Evolutionary conservation across 257 asterid species (phyloP), one percentile per base, ranked within the genome.

Genomic region (Nicotiana tomentosiformis): DNA sequence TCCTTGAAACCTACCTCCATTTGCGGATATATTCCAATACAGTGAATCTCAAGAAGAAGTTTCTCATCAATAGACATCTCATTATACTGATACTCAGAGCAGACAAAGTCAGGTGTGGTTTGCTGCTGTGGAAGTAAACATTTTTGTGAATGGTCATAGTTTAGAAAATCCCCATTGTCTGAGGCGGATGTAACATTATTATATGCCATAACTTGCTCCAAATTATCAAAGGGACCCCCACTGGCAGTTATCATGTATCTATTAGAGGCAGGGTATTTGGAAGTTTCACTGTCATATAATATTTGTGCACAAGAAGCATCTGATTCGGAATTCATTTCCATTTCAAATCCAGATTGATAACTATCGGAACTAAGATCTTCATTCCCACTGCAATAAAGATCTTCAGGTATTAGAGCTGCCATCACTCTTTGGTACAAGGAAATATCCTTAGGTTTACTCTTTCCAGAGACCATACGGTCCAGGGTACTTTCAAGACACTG

Each of bases 351-450:
- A 84, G 93, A 88, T 67, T 84, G 93, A 80, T 89, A 87, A 67
- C 70, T 83, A 84, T 87, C 92, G 56, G 85, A 88, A 23, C 61
- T 86, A 77, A 86, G 84, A 77, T 87, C 93, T 81, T 92, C 94
- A 65, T 82, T 88, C 72, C 85, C 89, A 77, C 83, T 85, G 81
- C 80, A 83, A 84, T 80, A 84, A 82, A 89, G 85, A 66, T 87
- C 87, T 87, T 92, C 98, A 66, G 98, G 94, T 82, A 95, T 91
- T 86, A 95, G 86, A 83, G 99, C 97, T 68, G 98, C 90, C 80
- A 95, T 84, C 81, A 95, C 86, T 85, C 95, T 95, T 90, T 95
- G 99, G 87, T 79, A 91, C 70, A 93, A 85, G 74, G 98, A 84
- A 78, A 91, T 87, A 84, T 86, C 93, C 68, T 87, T 87, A 70